Evolutionary conservation across 805 yeast species (phyloP).

Genomic region (Danielia oregonensis): DNA sequence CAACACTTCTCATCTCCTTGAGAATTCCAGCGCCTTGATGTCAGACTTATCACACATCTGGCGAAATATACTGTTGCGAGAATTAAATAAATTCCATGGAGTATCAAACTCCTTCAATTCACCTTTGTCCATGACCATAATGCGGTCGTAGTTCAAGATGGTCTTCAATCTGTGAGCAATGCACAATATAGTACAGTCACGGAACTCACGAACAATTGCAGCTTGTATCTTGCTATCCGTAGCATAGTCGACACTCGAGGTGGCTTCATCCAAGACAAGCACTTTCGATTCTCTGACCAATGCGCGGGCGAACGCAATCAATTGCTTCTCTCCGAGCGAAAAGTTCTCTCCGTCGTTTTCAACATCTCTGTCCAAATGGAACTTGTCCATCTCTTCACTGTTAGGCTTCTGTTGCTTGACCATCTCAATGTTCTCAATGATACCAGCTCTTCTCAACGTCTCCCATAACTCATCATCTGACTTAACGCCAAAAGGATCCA

Average conservation of each 20-base stretch:
- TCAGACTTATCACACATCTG: constrained; percentile 56
- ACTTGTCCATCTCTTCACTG: constrained; percentile 39
- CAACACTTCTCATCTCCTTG: too few relatives aligned
- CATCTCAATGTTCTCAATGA: constrained; percentile 2
- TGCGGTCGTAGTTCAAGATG: constrained; percentile 53
- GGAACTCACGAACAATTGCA: constrained; percentile 56
- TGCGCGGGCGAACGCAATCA: constrained; percentile 68
- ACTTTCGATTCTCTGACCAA: constrained; percentile 60
- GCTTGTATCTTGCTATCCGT: constrained; percentile 66
- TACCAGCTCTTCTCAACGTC: constrained; percentile 9
- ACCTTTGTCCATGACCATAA: constrained; percentile 60
- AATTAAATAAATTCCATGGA: constrained; percentile 46
- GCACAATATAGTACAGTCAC: constrained; percentile 62
- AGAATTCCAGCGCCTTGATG: constrained; percentile 17
- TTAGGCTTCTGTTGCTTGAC: not conserved
- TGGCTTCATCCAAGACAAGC: constrained; percentile 71
- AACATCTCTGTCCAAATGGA: constrained; percentile 56
- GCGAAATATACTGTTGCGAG: constrained; percentile 43
- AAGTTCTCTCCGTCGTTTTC: constrained; percentile 70
- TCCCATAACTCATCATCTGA: constrained; percentile 15
- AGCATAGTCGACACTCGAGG: constrained; percentile 71
- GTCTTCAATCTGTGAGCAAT: constrained; percentile 71
- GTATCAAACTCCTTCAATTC: constrained; percentile 50
- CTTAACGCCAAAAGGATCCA: constrained; percentile 16
- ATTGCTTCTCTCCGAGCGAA: constrained; percentile 69